Conservation (phyloP, 495 filamentous ascomycete species). For the Entonaema liquescens region DNA sequence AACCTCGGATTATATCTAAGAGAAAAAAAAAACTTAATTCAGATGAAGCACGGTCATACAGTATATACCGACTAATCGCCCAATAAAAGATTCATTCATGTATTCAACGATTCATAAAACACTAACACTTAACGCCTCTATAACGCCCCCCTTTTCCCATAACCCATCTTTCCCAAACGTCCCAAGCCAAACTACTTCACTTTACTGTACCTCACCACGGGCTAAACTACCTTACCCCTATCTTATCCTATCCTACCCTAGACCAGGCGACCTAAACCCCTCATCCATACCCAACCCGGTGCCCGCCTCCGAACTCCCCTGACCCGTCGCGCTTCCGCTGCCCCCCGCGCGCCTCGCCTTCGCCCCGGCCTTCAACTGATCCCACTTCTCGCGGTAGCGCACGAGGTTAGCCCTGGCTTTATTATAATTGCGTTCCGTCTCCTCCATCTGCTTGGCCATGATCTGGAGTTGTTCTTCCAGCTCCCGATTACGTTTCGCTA, state of each 20-base stretch:
- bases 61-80: no score
- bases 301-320: slow-evolving; percentile 16
- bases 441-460: slow-evolving; percentile 63
- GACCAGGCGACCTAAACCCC: slow-evolving; percentile 32
- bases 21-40: no score
- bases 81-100: neutral
- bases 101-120: no score
- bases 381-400: slow-evolving; percentile 80
- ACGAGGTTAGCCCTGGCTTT: slow-evolving; percentile 71
- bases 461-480: slow-evolving; percentile 65
- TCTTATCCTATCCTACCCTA: slow-evolving; percentile 13
- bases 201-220: neutral
- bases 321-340: slow-evolving; percentile 36
- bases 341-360: slow-evolving; percentile 67
- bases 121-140: no score
- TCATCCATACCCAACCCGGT: slow-evolving; percentile 13
- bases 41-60: no score
- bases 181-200: neutral
- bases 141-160: neutral
- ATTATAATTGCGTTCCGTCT: slow-evolving; percentile 70
- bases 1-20: no score
- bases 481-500: slow-evolving; percentile 58
- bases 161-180: no score
- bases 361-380: slow-evolving; percentile 84
- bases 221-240: neutral